Conservation (phyloP, 495 filamentous ascomycete genomes). For the Annulohypoxylon maeteangense region DNA sequence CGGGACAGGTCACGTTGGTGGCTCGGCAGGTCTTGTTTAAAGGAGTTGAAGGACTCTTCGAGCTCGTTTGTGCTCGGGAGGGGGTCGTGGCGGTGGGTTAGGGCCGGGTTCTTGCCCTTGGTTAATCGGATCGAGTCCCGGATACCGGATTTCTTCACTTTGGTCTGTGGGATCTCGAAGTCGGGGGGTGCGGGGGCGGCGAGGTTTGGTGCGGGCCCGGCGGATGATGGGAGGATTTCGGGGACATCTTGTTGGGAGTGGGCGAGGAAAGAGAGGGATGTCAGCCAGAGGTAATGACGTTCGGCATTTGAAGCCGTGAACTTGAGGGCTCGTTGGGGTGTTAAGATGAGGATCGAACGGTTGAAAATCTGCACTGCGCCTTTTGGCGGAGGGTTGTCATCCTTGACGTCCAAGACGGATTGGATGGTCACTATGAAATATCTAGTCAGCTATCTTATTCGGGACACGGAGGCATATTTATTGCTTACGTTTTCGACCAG, state of each 20-base stretch:
- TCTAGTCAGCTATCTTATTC: slow-evolving; percentile 10
- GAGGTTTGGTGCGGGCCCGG: slow-evolving; percentile 62
- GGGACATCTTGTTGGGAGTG: slow-evolving; percentile 81
- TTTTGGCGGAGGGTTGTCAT: slow-evolving; percentile 89
- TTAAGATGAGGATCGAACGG: slow-evolving; percentile 93
- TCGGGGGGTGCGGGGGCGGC: slow-evolving; percentile 57
- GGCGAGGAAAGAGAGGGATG: slow-evolving; percentile 90
- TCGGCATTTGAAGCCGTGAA: slow-evolving; percentile 87
- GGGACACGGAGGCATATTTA: background rate
- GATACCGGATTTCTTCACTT: slow-evolving; percentile 69
- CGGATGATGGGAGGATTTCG: slow-evolving; percentile 70
- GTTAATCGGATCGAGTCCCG: slow-evolving; percentile 92
- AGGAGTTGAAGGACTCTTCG: slow-evolving; percentile 33
- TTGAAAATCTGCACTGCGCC: slow-evolving; percentile 75
- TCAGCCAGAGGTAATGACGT: slow-evolving; percentile 95
- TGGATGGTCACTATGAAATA: slow-evolving; percentile 81
- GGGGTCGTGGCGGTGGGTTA: slow-evolving; percentile 48
- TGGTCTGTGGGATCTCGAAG: slow-evolving; percentile 59
- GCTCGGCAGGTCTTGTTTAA: slow-evolving; percentile 39
- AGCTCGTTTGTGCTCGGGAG: slow-evolving; percentile 25
- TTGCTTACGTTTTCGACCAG: slow-evolving; percentile 89
- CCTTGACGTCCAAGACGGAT: slow-evolving; percentile 95
- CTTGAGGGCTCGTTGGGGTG: slow-evolving; percentile 92
- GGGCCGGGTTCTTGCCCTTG: slow-evolving; percentile 73
- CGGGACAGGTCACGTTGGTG: slow-evolving; percentile 56